These are phyloP conservation scores for Dryas integrifolia DNA, from an alignment of 331 rosid species.

Conservation along the genomic window DNA sequence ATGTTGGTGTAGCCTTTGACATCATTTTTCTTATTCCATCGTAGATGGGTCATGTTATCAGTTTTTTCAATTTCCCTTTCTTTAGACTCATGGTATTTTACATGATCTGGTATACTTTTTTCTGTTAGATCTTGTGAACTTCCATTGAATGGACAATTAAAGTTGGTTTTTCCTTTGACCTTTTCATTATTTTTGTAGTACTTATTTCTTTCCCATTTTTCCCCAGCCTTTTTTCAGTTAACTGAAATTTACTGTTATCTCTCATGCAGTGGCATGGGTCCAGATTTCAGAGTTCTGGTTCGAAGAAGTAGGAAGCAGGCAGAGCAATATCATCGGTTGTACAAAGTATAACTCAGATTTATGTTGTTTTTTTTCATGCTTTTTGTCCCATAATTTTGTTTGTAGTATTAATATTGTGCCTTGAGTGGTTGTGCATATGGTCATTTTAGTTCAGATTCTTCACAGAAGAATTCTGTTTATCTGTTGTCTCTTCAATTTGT, in stretches of 20 bases:
- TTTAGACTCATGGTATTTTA: neutral
- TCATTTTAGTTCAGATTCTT: neutral
- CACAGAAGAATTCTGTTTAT: neutral
- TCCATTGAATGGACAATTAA: neutral
- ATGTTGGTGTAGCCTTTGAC: neutral
- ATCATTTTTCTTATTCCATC: neutral
- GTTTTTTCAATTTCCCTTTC: neutral
- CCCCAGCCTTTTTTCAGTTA: neutral
- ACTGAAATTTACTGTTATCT: slow-evolving; percentile 11
- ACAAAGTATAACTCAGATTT: slow-evolving; percentile 51
- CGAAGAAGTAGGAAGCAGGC: slow-evolving; percentile 91
- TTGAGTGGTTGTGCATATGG: neutral
- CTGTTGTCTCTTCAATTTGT: neutral
- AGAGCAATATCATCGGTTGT: slow-evolving; percentile 84
- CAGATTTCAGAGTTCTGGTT: slow-evolving; percentile 85
- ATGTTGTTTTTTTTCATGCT: neutral
- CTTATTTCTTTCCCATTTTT: neutral
- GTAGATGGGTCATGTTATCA: no score
- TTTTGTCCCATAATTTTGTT: neutral
- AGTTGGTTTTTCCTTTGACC: no score
- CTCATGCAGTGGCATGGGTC: slow-evolving; percentile 84
- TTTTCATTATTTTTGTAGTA: no score
- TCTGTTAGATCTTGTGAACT: neutral
- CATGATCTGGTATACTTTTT: neutral
- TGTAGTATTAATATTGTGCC: neutral